These are phyloP conservation scores for Penicillium verrucosum DNA, from an alignment of 2,329 filamentous ascomycete genomes.

Conservation along the genomic window DNA sequence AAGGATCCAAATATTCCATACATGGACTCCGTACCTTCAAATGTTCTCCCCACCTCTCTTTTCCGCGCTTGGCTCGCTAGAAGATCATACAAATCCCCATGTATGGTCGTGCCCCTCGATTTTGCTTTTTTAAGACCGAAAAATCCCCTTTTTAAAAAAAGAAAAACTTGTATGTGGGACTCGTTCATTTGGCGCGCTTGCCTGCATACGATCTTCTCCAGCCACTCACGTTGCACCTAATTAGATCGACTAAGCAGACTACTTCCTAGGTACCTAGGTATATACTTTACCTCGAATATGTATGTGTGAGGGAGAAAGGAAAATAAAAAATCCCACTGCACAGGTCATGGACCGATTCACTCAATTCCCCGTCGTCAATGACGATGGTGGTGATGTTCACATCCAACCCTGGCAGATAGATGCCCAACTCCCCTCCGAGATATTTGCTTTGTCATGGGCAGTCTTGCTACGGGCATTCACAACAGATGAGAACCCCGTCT, in stretches of 20 bases:
- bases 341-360: constrained; percentile 25
- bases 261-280: background rate
- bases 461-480: constrained; percentile 30
- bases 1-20: no score
- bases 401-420: constrained; percentile 19
- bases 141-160: background rate
- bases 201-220: constrained; percentile 6
- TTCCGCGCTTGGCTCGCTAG: constrained; percentile 4
- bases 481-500: constrained; percentile 33
- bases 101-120: background rate
- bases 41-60: background rate
- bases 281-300: constrained; percentile 17
- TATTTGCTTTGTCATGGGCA: constrained; percentile 31
- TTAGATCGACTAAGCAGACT: constrained; percentile 17
- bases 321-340: background rate
- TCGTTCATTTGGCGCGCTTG: constrained; percentile 2
- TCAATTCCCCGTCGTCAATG: constrained; percentile 20
- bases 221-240: constrained; percentile 19
- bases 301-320: background rate
- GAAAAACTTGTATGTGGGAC: background rate
- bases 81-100: background rate
- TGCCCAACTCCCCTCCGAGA: constrained; percentile 16
- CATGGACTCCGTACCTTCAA: no score
- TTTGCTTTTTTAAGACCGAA: background rate
- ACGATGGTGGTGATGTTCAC: constrained; percentile 13